Evolutionary conservation across 176 grass and related monocot species (phyloP).

Genomic region (Hordeum marinum): DNA sequence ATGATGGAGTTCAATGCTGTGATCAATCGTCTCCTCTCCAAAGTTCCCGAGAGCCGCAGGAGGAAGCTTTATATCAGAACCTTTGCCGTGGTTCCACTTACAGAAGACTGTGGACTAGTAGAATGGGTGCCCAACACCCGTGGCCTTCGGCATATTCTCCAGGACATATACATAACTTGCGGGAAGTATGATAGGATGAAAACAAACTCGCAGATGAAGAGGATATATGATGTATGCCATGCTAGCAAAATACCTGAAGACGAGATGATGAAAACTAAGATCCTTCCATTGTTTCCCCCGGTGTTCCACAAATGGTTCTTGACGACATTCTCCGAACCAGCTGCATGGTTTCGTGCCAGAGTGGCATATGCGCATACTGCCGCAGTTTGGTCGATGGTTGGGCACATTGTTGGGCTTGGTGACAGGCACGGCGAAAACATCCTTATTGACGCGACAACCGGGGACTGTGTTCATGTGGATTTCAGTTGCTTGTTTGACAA

Average conservation of each 20-base stretch:
- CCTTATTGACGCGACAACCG: constrained; percentile 75
- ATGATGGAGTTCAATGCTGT: constrained; percentile 99
- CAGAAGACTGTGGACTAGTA: constrained; percentile 93
- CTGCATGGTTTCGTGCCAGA: constrained; percentile 91
- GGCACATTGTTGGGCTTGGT: constrained; percentile 93
- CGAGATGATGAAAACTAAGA: constrained; percentile 74
- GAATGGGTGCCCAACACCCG: constrained; percentile 95
- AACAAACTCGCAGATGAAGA: constrained; percentile 85
- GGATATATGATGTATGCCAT: constrained; percentile 60
- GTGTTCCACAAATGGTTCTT: constrained; percentile 98
- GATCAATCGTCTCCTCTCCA: constrained; percentile 93
- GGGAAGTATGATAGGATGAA: constrained; percentile 75
- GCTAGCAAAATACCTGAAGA: constrained; percentile 69
- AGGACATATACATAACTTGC: constrained; percentile 84
- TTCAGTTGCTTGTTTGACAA: constrained; percentile 94
- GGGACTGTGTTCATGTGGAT: constrained; percentile 94
- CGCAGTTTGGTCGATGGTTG: constrained; percentile 97
- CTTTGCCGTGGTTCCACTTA: constrained; percentile 93
- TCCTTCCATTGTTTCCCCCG: constrained; percentile 87
- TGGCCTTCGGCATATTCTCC: constrained; percentile 83
- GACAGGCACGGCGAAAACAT: constrained; percentile 96
- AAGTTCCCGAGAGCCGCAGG: constrained; percentile 84
- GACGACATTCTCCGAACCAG: constrained; percentile 93
- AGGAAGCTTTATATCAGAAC: constrained; percentile 95
- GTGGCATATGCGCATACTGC: constrained; percentile 83